Percentiles rank a stretch among this genome's conserved stretches.
Evolutionary conservation across 164 flowering plant species (phyloP).

Genomic region (Vitis cinerea): DNA sequence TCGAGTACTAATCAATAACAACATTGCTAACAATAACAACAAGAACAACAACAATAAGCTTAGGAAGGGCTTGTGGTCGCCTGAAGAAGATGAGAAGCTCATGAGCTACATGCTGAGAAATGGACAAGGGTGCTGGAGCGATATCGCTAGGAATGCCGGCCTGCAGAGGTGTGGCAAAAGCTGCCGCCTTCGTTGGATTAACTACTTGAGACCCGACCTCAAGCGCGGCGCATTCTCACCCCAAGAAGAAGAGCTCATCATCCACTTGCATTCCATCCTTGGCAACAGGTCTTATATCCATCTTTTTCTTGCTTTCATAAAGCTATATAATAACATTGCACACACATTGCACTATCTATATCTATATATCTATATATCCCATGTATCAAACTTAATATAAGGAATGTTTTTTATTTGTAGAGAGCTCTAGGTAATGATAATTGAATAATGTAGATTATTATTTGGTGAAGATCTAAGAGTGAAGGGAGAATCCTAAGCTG

Average conservation of each 20-base stretch:
- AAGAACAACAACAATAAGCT: conserved; percentile 32
- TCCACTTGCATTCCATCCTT: conserved; percentile 66
- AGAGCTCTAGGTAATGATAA: too few relatives aligned
- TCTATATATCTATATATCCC: too few relatives aligned
- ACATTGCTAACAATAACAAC: conserved; percentile 9
- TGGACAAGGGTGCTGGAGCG: conserved; percentile 85
- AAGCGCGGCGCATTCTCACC: conserved; percentile 69
- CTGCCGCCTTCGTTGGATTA: conserved; percentile 81
- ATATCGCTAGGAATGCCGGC: conserved; percentile 71
- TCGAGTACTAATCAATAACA: not conserved
- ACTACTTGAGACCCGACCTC: conserved; percentile 70
- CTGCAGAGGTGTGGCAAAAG: conserved; percentile 74
- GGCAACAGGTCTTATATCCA: conserved; percentile 58
- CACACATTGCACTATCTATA: too few relatives aligned
- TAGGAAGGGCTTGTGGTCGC: conserved; percentile 75
- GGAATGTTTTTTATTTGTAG: too few relatives aligned
- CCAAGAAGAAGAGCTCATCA: conserved; percentile 63
- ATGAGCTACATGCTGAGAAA: conserved; percentile 61
- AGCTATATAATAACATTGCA: too few relatives aligned
- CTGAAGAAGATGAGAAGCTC: conserved; percentile 76
- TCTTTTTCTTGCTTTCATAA: conserved; percentile 12
- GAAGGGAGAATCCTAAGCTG: too few relatives aligned
- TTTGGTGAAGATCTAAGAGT: too few relatives aligned
- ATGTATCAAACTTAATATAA: too few relatives aligned
- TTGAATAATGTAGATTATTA: too few relatives aligned